These are phyloP conservation scores for Sclerotinia nivalis DNA, from an alignment of 2,329 filamentous ascomycete genomes.

Conservation along the genomic window DNA sequence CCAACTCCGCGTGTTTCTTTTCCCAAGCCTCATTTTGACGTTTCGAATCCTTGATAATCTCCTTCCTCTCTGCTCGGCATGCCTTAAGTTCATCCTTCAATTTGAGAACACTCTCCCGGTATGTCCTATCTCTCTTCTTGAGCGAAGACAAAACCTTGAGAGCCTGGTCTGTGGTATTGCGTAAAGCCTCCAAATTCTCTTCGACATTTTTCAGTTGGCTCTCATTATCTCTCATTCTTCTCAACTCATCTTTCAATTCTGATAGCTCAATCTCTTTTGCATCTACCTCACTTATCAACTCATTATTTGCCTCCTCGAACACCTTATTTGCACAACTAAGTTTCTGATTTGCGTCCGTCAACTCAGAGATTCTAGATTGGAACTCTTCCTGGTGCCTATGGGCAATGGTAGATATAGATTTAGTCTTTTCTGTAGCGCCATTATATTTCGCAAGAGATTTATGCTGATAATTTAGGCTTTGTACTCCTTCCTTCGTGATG, in stretches of 20 bases:
- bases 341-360: neutral
- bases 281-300: neutral
- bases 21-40: neutral
- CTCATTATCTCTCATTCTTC: neutral
- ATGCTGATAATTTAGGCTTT: neutral
- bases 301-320: neutral
- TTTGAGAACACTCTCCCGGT: neutral
- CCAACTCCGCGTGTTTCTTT: neutral
- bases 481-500: too few species aligned
- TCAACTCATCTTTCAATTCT: neutral
- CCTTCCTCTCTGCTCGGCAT: neutral
- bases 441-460: rapidly evolving
- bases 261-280: neutral
- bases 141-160: neutral
- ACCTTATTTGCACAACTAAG: neutral
- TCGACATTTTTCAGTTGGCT: neutral
- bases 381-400: neutral
- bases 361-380: neutral
- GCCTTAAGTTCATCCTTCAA: neutral
- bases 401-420: neutral
- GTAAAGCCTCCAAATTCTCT: neutral
- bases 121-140: neutral
- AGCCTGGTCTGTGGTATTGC: neutral
- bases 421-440: rapidly evolving
- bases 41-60: neutral